Percentiles rank a stretch among this genome's conserved stretches.
phyloP scores from a whole-genome alignment of 73 alveolate species.

The Tetrahymena malaccensis region DNA sequence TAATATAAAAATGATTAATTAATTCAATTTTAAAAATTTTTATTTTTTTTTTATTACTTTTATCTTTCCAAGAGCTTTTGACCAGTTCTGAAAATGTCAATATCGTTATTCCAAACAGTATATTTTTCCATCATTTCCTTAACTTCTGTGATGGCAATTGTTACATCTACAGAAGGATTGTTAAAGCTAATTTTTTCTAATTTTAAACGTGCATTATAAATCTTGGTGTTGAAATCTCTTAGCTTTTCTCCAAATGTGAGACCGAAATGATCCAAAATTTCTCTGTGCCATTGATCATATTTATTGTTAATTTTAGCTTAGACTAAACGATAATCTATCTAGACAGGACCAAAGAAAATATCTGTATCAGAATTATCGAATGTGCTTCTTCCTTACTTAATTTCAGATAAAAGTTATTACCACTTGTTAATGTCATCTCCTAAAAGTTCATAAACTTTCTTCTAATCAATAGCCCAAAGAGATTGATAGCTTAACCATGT shows the following conservation, averaged over 20 bases:
- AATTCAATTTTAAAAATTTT: neutral
- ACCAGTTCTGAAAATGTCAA: conserved; percentile 61
- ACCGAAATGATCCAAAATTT: conserved; percentile 87
- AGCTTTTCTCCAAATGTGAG: conserved; percentile 74
- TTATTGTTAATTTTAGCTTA: conserved; percentile 91
- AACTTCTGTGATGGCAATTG: conserved; percentile 89
- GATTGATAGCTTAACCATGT: conserved; percentile 97
- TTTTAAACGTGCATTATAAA: conserved; percentile 67
- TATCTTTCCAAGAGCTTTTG: conserved; percentile 54
- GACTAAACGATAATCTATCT: conserved; percentile 88
- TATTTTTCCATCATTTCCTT: conserved; percentile 71
- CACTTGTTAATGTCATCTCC: conserved; percentile 91
- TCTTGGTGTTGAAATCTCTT: conserved; percentile 62
- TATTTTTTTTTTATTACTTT: neutral
- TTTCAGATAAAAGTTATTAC: conserved; percentile 89
- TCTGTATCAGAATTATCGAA: conserved; percentile 87
- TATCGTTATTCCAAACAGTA: conserved; percentile 68
- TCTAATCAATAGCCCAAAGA: conserved; percentile 97
- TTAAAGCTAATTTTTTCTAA: conserved; percentile 75
- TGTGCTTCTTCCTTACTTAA: conserved; percentile 78
- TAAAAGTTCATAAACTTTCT: conserved; percentile 66
- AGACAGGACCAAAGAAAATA: conserved; percentile 93
- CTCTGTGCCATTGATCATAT: conserved; percentile 96
- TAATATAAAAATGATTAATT: neutral
- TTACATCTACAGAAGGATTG: conserved; percentile 76